Conservation (phyloP, 1,284 basidiomycete species). For the Irpex rosettiformis region DNA sequence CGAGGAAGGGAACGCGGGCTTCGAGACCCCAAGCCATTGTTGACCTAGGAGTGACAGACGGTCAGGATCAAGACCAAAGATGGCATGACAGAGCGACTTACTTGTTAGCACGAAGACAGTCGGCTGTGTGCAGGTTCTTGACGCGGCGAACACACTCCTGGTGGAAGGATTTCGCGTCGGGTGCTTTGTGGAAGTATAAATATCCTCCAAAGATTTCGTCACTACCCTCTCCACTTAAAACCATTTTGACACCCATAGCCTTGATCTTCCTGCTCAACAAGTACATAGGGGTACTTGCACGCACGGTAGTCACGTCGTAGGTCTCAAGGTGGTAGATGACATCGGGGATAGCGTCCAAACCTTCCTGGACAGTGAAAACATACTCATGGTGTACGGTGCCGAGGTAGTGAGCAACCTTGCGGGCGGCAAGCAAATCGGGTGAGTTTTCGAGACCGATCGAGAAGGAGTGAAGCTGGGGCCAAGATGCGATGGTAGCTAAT, state of each 20-base stretch:
- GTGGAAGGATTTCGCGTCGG: slow-evolving; percentile 87
- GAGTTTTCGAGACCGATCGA: slow-evolving; percentile 96
- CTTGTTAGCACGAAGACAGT: slow-evolving; percentile 99
- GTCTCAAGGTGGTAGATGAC: slow-evolving; percentile 99
- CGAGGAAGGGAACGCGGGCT: slow-evolving; percentile 98
- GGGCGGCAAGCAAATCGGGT: slow-evolving; percentile 92
- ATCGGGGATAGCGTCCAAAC: slow-evolving; percentile 95
- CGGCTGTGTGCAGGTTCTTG: slow-evolving; percentile 97
- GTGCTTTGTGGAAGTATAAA: slow-evolving; percentile 99
- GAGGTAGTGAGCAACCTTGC: slow-evolving; percentile 91
- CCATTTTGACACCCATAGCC: slow-evolving; percentile 99
- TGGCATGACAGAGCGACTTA: slow-evolving; percentile 28
- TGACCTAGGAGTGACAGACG: slow-evolving; percentile 47
- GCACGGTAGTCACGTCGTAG: slow-evolving; percentile 98
- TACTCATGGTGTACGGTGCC: slow-evolving; percentile 98
- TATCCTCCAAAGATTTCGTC: slow-evolving; percentile 99
- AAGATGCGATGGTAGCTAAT: slow-evolving; percentile 75
- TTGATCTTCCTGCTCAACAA: slow-evolving; percentile 98
- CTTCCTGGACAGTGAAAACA: slow-evolving; percentile 98
- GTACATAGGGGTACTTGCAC: slow-evolving; percentile 98
- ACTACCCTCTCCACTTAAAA: slow-evolving; percentile 95
- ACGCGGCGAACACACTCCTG: slow-evolving; percentile 94
- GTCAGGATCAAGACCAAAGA: background rate
- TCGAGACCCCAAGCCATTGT: slow-evolving; percentile 99
- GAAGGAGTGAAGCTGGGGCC: slow-evolving; percentile 98